Conservation (phyloP, 495 filamentous ascomycete genomes). For the Corynascus novoguineensis region DNA sequence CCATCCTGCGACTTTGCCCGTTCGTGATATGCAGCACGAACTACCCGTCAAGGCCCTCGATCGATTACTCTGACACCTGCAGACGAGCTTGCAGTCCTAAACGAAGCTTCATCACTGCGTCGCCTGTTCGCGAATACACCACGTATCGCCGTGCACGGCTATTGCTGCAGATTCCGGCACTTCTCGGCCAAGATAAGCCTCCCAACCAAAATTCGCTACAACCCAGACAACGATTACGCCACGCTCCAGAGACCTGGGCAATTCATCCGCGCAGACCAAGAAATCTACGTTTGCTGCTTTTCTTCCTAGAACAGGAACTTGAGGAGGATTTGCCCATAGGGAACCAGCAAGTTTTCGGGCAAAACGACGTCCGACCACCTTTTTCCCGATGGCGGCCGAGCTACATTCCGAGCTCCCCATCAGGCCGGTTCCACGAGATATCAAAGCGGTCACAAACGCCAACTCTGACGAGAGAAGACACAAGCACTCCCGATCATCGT, state of each 20-base stretch:
- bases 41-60: slow-evolving; percentile 24
- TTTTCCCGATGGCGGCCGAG: slow-evolving; percentile 33
- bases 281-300: neutral
- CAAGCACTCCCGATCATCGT: slow-evolving; percentile 50
- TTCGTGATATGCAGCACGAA: slow-evolving; percentile 22
- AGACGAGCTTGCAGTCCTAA: neutral
- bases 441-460: slow-evolving; percentile 31
- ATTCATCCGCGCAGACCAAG: neutral
- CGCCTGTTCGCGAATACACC: neutral
- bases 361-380: neutral
- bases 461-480: slow-evolving; percentile 36
- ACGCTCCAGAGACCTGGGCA: neutral
- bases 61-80: slow-evolving; percentile 2
- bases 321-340: neutral
- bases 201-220: slow-evolving; percentile 9
- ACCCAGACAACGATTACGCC: neutral
- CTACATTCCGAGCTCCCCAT: slow-evolving; percentile 40
- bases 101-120: slow-evolving; percentile 5
- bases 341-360: neutral
- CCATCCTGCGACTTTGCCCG: slow-evolving; percentile 15
- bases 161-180: slow-evolving; percentile 1
- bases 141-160: neutral
- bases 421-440: slow-evolving; percentile 32
- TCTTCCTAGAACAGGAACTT: neutral
- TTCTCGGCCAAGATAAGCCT: slow-evolving; percentile 11